Evolutionary conservation across 495 filamentous ascomycete species (phyloP), one percentile per base, ranked within the genome.

Genomic region (Lepraria neglecta): DNA sequence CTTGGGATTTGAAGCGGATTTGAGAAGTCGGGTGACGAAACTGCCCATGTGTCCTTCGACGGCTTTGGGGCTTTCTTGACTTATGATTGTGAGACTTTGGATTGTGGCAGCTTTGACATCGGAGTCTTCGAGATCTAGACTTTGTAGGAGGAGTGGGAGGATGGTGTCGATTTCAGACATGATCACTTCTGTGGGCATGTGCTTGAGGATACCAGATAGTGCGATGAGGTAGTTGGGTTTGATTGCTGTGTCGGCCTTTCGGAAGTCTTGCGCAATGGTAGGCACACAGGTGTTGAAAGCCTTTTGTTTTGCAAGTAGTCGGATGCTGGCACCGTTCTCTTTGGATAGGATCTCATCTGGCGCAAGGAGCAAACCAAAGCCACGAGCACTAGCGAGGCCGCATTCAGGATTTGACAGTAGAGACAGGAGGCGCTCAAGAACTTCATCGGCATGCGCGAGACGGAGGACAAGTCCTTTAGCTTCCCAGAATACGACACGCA

Each of bases 211-310:
- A 3, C 84, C 83, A 0, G 83, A 82, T 15, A 89, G 77, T 24
- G 87, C 87, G 56, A 85, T 77, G 21, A 90, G 79, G 61, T 87
- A 82, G 65, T 85, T 82, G 45, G 80, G 76, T 73, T 87, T 84
- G 2, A 67, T 63, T 60, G 70, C 64, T 51, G 73, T 63, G 58
- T 76, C 75, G 40, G 81, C 75, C 33, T 71, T 70, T 56, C 80
- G 79, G 70, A 87, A 84, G 15, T 75, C 72, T 10, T 73, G 67
- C 6, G 82, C 80, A 35, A 90, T 79, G 52, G 74, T 68, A 1
- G 87, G 87, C 19, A 84, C 71, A 43, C 83, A 77, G 44, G 83
- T 80, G 44, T 75, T 77, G 75, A 90, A 89, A 54, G 84, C 74
- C 51, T 80, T 82, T 65, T 90, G 87, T 59, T 83, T 84, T 59